These are phyloP conservation scores for Ajuga reptans DNA, from an alignment of 305 asterid species.

Conservation along the genomic window DNA sequence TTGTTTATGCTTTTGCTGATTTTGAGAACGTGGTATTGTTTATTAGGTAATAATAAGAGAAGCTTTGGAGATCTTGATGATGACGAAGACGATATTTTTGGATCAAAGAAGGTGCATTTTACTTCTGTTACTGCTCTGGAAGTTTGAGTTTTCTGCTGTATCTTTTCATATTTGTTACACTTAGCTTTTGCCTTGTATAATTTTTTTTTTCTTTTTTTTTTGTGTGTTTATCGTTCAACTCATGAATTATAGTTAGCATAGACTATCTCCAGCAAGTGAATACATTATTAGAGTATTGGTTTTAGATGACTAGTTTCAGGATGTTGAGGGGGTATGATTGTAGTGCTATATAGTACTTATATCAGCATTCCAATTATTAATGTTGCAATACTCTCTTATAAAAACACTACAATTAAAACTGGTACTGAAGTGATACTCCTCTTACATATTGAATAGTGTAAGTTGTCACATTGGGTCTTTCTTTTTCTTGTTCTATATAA, in stretches of 20 bases:
- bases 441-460: background rate
- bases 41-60: conserved; percentile 56
- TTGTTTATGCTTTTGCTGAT: background rate
- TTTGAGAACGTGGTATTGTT: conserved; percentile 14
- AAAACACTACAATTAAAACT: background rate
- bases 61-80: conserved; percentile 68
- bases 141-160: background rate
- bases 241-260: background rate
- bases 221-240: too few species aligned
- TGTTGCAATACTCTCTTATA: background rate
- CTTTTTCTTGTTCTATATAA: background rate
- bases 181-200: background rate
- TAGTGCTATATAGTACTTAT: background rate
- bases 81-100: conserved; percentile 78
- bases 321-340: background rate
- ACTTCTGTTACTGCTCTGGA: background rate
- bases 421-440: background rate
- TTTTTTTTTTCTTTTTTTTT: background rate
- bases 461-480: background rate
- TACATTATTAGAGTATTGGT: background rate
- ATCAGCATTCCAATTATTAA: background rate
- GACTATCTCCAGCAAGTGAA: background rate
- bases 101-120: conserved; percentile 59
- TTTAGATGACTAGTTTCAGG: background rate
- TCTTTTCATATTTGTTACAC: background rate